Evolutionary conservation across 441 rosid genomes (phyloP), one percentile per base, ranked within the genome.

Genomic region (Pelargonium citronellum): DNA sequence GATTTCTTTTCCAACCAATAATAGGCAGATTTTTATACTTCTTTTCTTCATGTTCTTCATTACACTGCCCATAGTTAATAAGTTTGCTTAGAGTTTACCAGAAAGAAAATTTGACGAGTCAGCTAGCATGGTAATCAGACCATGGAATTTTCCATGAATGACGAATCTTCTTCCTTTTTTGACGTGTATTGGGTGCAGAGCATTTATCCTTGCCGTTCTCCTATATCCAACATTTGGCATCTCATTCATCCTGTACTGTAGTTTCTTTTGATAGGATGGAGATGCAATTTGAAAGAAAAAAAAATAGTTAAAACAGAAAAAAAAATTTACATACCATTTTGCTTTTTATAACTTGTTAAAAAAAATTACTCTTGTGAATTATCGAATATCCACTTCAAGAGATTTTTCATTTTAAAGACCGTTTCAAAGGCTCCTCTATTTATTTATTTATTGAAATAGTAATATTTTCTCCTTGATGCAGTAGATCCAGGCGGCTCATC

Each of bases 401-500:
- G 17, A 6, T 51, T 13, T 49, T 51, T 51, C 57, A 51, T 51
- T 13, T 51, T 2, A n/a, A 51, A 12, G 15, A 13, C 15, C 16
- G 60, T n/a, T 16, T 19, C 17, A 17, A 55, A 55, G n/a, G 9
- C 49, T 7, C 53, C 53, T 13, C 13, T 2, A 5, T 5, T 34
- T 70, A 70, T 63, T 53, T 16, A 47, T 55, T 47, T 69, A 13
- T 58, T 71, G 69, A 66, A 34, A 74, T 17, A 13, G 57, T 68
- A 68, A 72, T 41, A 79, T 49, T 71, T 73, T 70, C 53, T 12
- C 66, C 63, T 69, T 82, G 76, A 62, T 69, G 53, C 76, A 65
- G 74, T 77, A 79, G 85, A 67, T 69, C 74, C 80, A 71, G 77
- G 51, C 70, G 79, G 79, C 69, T 73, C 90, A 8, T 65, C 72